Percentiles rank a stretch among this genome's conserved stretches.
Conservation (phyloP, 208 protist species). For the Acanthamoeba comandoni region DNA sequence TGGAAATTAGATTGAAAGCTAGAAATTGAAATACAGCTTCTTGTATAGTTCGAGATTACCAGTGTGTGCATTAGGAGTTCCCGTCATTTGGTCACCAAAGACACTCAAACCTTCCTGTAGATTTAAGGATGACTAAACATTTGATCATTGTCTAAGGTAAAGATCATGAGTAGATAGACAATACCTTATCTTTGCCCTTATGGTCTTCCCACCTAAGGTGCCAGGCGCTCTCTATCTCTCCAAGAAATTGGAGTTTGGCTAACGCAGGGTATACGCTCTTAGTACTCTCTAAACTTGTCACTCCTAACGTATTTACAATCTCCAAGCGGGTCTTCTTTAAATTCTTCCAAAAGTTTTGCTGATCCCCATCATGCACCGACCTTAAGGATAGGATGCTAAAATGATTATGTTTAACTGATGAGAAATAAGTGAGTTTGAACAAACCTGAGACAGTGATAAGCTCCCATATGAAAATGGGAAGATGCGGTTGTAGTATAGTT, state of each 20-base stretch:
- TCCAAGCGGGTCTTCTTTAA: slow-evolving; percentile 44
- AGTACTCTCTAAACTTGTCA: slow-evolving; percentile 75
- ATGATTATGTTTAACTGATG: too few relatives aligned
- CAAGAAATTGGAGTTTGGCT: slow-evolving; percentile 75
- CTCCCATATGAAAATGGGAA: slow-evolving; percentile 63
- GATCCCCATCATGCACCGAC: slow-evolving; percentile 58
- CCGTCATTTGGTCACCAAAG: too few relatives aligned
- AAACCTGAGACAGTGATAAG: slow-evolving; percentile 47
- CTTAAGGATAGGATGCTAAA: too few relatives aligned
- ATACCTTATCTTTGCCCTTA: neutral
- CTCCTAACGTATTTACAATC: slow-evolving; percentile 56
- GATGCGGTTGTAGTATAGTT: neutral
- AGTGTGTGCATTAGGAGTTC: too few relatives aligned
- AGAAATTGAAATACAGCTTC: too few relatives aligned
- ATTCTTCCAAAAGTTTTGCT: slow-evolving; percentile 69
- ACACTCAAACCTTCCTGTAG: too few relatives aligned
- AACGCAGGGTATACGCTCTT: slow-evolving; percentile 78
- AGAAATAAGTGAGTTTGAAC: too few relatives aligned
- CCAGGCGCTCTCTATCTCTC: slow-evolving; percentile 77
- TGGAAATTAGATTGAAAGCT: too few relatives aligned
- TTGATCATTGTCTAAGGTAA: too few relatives aligned
- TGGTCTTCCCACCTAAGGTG: slow-evolving; percentile 52
- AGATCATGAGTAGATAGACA: too few relatives aligned
- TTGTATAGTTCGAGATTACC: too few relatives aligned
- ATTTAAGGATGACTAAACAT: too few relatives aligned